Percentiles rank a stretch among this genome's conserved stretches.
phyloP scores from a whole-genome alignment of 345 rosid species.

The Populus nigra region DNA sequence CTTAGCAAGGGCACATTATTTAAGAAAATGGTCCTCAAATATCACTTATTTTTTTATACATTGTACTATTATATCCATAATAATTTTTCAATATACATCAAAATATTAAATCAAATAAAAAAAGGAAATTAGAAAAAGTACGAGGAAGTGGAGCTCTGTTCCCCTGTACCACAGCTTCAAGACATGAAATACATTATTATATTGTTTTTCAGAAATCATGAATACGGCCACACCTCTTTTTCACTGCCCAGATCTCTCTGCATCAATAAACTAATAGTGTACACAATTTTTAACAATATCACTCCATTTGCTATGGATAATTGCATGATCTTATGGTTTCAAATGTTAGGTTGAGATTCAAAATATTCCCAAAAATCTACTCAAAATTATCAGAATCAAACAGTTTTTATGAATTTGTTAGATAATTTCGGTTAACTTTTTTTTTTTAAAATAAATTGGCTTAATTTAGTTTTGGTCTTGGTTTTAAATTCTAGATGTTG shows the following conservation, averaged over 20 bases:
- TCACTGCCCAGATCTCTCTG: conserved; percentile 51
- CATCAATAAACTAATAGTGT: conserved; percentile 19
- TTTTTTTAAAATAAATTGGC: too few relatives aligned
- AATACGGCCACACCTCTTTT: conserved; percentile 46
- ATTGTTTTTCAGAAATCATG: conserved; percentile 12
- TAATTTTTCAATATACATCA: neutral
- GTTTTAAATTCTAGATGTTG: too few relatives aligned
- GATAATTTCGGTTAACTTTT: too few relatives aligned
- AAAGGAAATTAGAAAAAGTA: conserved; percentile 14
- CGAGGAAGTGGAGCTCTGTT: conserved; percentile 60
- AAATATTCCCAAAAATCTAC: too few relatives aligned
- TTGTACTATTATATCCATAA: too few relatives aligned
- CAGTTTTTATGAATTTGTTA: too few relatives aligned
- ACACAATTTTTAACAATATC: neutral
- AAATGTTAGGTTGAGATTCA: too few relatives aligned
- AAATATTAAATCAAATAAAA: neutral
- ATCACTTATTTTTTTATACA: too few relatives aligned
- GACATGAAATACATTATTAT: conserved; percentile 22
- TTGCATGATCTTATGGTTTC: neutral
- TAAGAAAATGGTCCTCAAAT: too few relatives aligned
- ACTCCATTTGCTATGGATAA: neutral
- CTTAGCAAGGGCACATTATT: neutral
- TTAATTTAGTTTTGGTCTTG: too few relatives aligned
- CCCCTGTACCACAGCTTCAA: conserved; percentile 42
- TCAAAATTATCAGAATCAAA: too few relatives aligned